These are phyloP conservation scores for Crithidia bombi DNA, from an alignment of 208 protist genomes.

Conservation along the genomic window DNA sequence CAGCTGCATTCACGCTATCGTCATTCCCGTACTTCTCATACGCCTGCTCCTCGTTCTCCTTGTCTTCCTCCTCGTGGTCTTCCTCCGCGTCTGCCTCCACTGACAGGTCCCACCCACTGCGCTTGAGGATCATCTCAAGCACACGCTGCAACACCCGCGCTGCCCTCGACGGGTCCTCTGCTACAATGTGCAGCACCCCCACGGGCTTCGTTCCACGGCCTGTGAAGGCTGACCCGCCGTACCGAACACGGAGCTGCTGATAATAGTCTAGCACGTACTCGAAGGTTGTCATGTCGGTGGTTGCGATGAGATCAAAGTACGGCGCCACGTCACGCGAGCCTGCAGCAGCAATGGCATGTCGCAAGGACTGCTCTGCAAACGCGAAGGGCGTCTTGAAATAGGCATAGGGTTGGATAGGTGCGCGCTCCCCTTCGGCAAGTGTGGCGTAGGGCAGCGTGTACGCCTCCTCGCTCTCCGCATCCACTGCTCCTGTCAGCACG, in stretches of 20 bases:
- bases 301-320: conserved; percentile 82
- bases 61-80: conserved; percentile 25
- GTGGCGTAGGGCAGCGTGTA: conserved; percentile 5
- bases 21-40: not conserved
- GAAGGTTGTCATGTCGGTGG: conserved; percentile 71
- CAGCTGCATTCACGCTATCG: conserved; percentile 5
- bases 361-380: conserved; percentile 40
- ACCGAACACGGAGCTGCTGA: conserved; percentile 35
- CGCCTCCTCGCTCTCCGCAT: not conserved
- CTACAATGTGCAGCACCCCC: conserved; percentile 61
- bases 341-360: conserved; percentile 3
- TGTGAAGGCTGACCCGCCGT: conserved; percentile 5
- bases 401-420: conserved; percentile 38
- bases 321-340: conserved; percentile 2
- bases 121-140: conserved; percentile 52
- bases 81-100: conserved; percentile 20
- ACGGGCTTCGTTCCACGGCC: conserved; percentile 36
- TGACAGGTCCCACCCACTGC: conserved; percentile 23
- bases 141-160: conserved; percentile 63
- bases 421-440: not conserved
- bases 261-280: conserved; percentile 80
- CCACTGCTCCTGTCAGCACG: conserved; percentile 7
- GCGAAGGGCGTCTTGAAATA: conserved; percentile 55
- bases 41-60: conserved; percentile 1
- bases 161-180: conserved; percentile 47